Evolutionary conservation across 257 asterid species (phyloP).

Genomic region (Handroanthus guayacan): DNA sequence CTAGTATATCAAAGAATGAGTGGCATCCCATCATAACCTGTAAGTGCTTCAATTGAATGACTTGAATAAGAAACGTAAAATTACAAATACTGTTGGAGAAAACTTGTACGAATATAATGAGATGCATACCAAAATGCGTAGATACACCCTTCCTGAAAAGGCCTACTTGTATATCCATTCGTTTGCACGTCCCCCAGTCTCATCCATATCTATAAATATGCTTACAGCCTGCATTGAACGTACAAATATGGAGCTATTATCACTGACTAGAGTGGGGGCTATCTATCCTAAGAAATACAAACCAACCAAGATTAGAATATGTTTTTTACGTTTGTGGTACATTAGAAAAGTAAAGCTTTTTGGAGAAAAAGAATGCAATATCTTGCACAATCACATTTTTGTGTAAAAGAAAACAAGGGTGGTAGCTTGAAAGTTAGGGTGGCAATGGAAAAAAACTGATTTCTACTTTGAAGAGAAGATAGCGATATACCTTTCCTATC

Average conservation of each 20-base stretch:
- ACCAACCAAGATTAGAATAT: too few species aligned
- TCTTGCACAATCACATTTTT: too few species aligned
- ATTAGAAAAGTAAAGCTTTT: too few species aligned
- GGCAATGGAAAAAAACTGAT: neutral
- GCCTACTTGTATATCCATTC: conserved; percentile 96
- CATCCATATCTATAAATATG: conserved; percentile 96
- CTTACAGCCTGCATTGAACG: conserved; percentile 74
- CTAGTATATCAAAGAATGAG: conserved; percentile 5
- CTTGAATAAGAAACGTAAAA: neutral
- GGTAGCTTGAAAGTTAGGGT: too few species aligned
- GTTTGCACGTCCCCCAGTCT: conserved; percentile 90
- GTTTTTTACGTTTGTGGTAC: too few species aligned
- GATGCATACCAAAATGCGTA: conserved; percentile 24
- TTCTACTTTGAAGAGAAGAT: neutral
- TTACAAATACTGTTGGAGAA: neutral
- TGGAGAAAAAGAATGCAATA: too few species aligned
- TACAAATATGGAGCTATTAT: neutral
- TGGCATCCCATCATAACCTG: conserved; percentile 10
- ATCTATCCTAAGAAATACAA: too few species aligned
- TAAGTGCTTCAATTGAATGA: conserved; percentile 1
- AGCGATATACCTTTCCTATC: conserved; percentile 75
- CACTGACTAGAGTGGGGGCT: neutral
- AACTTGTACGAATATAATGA: neutral
- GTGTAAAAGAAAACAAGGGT: too few species aligned
- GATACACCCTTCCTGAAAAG: neutral